phyloP scores from a whole-genome alignment of 1,284 basidiomycete species.

The Ganoderma sinense region DNA sequence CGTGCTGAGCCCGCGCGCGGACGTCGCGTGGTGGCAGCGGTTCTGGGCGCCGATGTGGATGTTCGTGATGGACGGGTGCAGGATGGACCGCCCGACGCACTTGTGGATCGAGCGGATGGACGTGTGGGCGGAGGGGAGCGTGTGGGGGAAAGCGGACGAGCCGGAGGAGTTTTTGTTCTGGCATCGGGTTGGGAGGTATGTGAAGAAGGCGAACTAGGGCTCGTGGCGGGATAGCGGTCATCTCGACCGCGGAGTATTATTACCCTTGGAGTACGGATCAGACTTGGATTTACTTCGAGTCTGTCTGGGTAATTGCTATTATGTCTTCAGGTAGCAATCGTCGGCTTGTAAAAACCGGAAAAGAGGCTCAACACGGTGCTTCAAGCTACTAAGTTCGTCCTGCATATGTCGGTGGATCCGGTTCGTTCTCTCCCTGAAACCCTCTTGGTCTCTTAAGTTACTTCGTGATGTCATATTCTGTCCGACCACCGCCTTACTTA shows the following conservation, averaged over 20 bases:
- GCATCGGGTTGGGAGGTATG: conserved; percentile 61
- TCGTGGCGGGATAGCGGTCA: background rate
- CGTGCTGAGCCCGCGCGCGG: conserved; percentile 55
- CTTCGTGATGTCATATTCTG: too few species aligned
- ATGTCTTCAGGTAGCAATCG: background rate
- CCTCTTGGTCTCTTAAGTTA: too few species aligned
- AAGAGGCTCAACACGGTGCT: too few species aligned
- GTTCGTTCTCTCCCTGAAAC: too few species aligned
- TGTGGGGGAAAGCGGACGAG: conserved; percentile 53
- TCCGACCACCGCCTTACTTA: too few species aligned
- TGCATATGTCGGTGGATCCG: too few species aligned
- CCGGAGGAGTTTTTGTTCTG: conserved; percentile 61
- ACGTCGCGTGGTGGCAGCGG: conserved; percentile 71
- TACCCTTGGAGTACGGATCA: background rate
- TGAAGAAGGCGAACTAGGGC: conserved; percentile 44
- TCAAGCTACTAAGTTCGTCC: too few species aligned
- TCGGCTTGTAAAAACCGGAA: background rate
- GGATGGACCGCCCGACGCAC: conserved; percentile 57
- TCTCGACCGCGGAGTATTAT: background rate
- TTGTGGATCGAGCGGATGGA: conserved; percentile 54
- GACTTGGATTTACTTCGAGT: background rate
- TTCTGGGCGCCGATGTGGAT: conserved; percentile 76
- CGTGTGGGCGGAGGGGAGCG: conserved; percentile 49
- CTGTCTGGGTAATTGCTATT: too few species aligned
- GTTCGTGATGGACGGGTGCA: conserved; percentile 30